Evolutionary conservation across 2,329 filamentous ascomycete species (phyloP), one percentile per base, ranked within the genome.

Genomic region (Hypomyces perniciosus): DNA sequence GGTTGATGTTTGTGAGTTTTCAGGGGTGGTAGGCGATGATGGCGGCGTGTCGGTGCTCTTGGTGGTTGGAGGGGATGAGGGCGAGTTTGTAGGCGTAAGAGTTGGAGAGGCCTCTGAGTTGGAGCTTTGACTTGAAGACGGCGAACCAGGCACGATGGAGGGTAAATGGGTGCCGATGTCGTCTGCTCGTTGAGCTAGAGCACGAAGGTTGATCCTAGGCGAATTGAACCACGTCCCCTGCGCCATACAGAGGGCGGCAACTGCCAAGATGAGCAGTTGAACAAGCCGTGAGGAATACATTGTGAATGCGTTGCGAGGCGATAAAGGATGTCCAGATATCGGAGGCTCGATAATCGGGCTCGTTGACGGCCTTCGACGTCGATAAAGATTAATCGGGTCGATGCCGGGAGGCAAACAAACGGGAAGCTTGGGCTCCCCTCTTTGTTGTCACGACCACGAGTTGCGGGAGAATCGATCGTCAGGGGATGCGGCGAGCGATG

Each of bases 221-320:
- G 53, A 34, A 55, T 68, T 55, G 54, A 65, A 52, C 58, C 60
- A 62, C 29, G 65, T 62, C 46, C 69, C 77, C 58, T 79, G 74
- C 41, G 72, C 72, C 35, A 75, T 65, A 42, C 68, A 69, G 48
- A 72, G 55, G 52, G 77, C 61, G 40, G 75, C 75, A 46, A 80
- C 65, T 40, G 73, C 75, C 57, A 78, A 64, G 55, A 79, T 60
- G 51, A 81, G 63, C 53, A 80, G 62, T 59, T 73, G 68, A 33
- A 78, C 53, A 45, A 75, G 57, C 51, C 70, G 71, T 48, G 65
- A 67, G 29, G 72, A 65, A 61, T 74, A 74, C 79, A 82, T 81
- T 50, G 46, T 68, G 35, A 37, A 62, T 55, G 57, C 44, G 12
- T 40, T 13, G 37, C 9, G 29, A 29, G 27, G 30, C 3, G 31